Percentiles rank a stretch among this genome's conserved stretches.
Evolutionary conservation across 805 yeast species (phyloP).

Genomic region (Saccharomycopsis fermentans): DNA sequence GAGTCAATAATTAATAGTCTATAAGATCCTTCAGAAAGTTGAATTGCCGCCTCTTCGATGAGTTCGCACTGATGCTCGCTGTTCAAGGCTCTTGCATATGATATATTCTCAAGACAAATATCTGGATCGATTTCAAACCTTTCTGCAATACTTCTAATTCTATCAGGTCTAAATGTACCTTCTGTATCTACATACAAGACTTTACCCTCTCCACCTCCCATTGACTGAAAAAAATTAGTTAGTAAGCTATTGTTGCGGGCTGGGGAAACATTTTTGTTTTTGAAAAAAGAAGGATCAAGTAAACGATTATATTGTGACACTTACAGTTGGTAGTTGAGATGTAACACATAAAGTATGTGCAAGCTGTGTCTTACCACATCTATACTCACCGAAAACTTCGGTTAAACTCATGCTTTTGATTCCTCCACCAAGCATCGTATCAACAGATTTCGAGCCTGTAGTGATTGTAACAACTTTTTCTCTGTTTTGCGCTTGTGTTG

Average conservation of each 20-base stretch:
- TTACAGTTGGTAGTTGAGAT: conserved; percentile 52
- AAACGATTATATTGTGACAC: neutral
- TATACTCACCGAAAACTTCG: conserved; percentile 70
- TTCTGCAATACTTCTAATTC: conserved; percentile 53
- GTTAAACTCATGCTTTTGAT: conserved; percentile 68
- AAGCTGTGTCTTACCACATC: conserved; percentile 77
- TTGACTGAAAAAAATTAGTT: conserved; percentile 23
- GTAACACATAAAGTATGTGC: conserved; percentile 74
- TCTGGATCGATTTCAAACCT: conserved; percentile 62
- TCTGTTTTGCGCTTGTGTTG: conserved; percentile 55
- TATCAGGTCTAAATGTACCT: conserved; percentile 72
- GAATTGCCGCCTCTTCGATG: conserved; percentile 54
- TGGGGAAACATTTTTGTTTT: too few species aligned
- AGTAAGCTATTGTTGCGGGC: neutral
- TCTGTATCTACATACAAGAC: conserved; percentile 74
- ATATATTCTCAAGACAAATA: conserved; percentile 58
- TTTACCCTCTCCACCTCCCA: conserved; percentile 79
- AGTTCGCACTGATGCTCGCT: conserved; percentile 74
- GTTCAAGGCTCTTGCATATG: conserved; percentile 66
- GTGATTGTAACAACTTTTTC: conserved; percentile 54
- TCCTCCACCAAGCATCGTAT: conserved; percentile 64
- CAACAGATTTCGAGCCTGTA: conserved; percentile 64
- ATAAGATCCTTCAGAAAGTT: conserved; percentile 59
- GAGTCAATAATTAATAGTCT: conserved; percentile 55
- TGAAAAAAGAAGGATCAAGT: neutral